Evolutionary conservation across 1,284 basidiomycete species (phyloP).

Genomic region (Ganoderma meredithae): DNA sequence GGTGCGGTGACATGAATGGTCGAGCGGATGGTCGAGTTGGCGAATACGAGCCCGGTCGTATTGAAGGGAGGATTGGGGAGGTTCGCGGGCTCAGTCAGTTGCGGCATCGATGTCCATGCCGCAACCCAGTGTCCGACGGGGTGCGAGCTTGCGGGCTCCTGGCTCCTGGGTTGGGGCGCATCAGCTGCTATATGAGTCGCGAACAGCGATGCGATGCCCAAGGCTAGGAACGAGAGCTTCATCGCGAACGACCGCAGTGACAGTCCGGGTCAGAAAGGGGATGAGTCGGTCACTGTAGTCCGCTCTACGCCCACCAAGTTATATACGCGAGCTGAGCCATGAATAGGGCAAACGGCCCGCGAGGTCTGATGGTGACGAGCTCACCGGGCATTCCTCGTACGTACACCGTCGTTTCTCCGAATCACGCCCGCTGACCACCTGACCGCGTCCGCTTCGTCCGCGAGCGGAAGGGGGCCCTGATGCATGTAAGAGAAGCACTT

Average conservation of each 20-base stretch:
- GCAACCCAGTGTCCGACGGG: conserved; percentile 48
- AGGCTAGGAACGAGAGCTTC: conserved; percentile 1
- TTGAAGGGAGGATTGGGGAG: conserved; percentile 52
- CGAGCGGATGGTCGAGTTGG: conserved; percentile 56
- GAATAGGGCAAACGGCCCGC: conserved; percentile 20
- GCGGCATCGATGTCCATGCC: conserved; percentile 56
- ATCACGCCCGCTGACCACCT: conserved; percentile 9
- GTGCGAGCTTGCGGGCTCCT: conserved; percentile 6
- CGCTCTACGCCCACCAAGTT: not conserved
- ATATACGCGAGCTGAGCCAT: conserved; percentile 7
- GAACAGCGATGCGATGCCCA: conserved; percentile 7
- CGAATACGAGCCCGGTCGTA: conserved; percentile 47
- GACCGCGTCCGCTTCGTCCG: not conserved
- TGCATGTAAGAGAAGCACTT: not conserved
- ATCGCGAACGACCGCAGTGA: conserved; percentile 3
- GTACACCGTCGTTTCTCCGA: conserved; percentile 15
- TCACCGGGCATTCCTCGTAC: conserved; percentile 16
- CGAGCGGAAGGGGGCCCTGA: not conserved
- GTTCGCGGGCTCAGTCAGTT: conserved; percentile 53
- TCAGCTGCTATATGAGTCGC: not conserved
- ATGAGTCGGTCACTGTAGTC: not conserved
- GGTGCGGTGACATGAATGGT: conserved; percentile 52
- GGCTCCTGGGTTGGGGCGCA: not conserved
- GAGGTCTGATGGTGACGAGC: not conserved
- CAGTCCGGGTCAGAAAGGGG: not conserved